A percentile compares a stretch with the other conserved stretches of the same genome.
Evolutionary conservation across 805 yeast genomes (phyloP).

Genomic region (Huiozyma sinensis): DNA sequence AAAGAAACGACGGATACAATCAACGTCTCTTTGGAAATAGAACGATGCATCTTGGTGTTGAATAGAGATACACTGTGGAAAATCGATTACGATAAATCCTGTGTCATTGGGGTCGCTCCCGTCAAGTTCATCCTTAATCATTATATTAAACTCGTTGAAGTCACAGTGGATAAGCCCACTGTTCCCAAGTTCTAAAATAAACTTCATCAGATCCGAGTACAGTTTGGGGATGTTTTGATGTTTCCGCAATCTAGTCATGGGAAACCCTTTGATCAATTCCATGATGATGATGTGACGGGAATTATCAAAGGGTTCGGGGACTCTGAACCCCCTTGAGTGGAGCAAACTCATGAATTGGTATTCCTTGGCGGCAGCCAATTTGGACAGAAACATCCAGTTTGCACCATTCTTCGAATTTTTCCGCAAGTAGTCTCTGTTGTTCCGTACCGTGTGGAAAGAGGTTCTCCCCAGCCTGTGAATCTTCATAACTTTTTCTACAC

Average conservation of each 20-base stretch:
- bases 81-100: slow-evolving; percentile 88
- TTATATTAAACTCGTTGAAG: slow-evolving; percentile 91
- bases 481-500: slow-evolving; percentile 65
- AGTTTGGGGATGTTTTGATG: slow-evolving; percentile 53
- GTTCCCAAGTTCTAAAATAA: slow-evolving; percentile 72
- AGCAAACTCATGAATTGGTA: slow-evolving; percentile 76
- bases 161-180: slow-evolving; percentile 95
- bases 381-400: slow-evolving; percentile 87
- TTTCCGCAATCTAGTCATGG: slow-evolving; percentile 72
- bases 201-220: slow-evolving; percentile 78
- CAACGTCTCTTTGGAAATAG: slow-evolving; percentile 87
- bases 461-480: slow-evolving; percentile 91
- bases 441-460: slow-evolving; percentile 85
- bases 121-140: slow-evolving; percentile 51
- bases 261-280: slow-evolving; percentile 84
- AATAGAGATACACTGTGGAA: slow-evolving; percentile 94
- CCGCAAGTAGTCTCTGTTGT: slow-evolving; percentile 82
- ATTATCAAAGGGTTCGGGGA: slow-evolving; percentile 81
- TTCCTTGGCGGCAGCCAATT: slow-evolving; percentile 88
- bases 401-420: slow-evolving; percentile 53
- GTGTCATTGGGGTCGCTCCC: slow-evolving; percentile 37
- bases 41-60: slow-evolving; percentile 82
- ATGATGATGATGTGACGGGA: slow-evolving; percentile 88
- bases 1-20: slow-evolving; percentile 79
- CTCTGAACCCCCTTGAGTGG: slow-evolving; percentile 64